phyloP scores from a whole-genome alignment of 176 grass and related monocot genomes.

The Thinopyrum elongatum region DNA sequence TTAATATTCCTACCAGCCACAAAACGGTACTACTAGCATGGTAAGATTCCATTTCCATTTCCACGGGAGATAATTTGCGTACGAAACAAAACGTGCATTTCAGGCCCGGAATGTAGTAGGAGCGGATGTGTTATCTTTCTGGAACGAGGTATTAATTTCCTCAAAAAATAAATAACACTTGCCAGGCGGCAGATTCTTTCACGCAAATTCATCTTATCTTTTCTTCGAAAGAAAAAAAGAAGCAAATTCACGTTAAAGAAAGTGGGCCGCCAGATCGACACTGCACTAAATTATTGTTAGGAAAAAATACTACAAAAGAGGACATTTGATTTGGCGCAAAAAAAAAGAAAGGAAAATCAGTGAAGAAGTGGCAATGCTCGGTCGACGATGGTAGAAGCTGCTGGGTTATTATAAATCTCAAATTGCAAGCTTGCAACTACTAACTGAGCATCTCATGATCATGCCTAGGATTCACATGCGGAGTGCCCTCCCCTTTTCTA shows the following conservation, averaged over 20 bases:
- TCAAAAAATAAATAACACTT: no score
- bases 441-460: neutral
- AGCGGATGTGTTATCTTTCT: neutral
- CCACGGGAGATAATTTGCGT: neutral
- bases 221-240: no score
- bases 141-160: no score
- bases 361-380: neutral
- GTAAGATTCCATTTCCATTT: neutral
- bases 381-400: neutral
- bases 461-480: conserved; percentile 28
- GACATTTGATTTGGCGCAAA: no score
- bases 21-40: neutral
- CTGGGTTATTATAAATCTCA: neutral
- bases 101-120: neutral
- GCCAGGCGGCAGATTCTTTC: no score
- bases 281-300: neutral
- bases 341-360: neutral
- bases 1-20: neutral
- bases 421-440: neutral
- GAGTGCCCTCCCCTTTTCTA: neutral
- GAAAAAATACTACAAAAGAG: neutral
- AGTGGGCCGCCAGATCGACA: neutral
- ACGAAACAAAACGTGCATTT: neutral
- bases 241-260: neutral
- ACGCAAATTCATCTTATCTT: no score